Evolutionary conservation across 2,329 filamentous ascomycete genomes (phyloP).

Genomic region (Monosporascus sp.): DNA sequence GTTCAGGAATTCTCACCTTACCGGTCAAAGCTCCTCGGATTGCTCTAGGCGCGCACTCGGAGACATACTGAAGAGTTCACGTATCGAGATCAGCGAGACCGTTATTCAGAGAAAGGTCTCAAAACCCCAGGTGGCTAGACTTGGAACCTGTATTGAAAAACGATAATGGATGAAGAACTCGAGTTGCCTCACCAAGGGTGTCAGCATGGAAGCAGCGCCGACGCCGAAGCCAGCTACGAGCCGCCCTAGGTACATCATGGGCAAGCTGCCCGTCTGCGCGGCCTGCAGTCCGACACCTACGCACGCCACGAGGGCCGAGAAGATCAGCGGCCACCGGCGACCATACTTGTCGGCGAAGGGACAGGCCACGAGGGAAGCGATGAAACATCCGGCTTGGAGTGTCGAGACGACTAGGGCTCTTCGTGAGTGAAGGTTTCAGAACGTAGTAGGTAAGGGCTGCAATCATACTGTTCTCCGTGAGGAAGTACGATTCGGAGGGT

Average conservation of each 20-base stretch:
- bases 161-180: not conserved
- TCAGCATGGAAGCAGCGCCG: slow-evolving; percentile 42
- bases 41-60: slow-evolving; percentile 44
- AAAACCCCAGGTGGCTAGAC: too few species aligned
- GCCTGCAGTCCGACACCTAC: slow-evolving; percentile 61
- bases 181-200: slow-evolving; percentile 22
- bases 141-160: not conserved
- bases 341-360: slow-evolving; percentile 45
- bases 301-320: slow-evolving; percentile 50
- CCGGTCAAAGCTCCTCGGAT: slow-evolving; percentile 45
- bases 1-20: slow-evolving; percentile 11
- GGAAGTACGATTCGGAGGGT: slow-evolving; percentile 29
- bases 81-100: not conserved
- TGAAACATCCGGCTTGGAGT: slow-evolving; percentile 63
- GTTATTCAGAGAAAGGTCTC: not conserved
- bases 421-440: not conserved
- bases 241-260: slow-evolving; percentile 61
- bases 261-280: slow-evolving; percentile 52
- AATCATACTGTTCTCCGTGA: slow-evolving; percentile 48
- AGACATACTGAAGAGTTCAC: slow-evolving; percentile 29
- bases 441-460: not conserved
- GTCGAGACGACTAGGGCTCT: slow-evolving; percentile 51
- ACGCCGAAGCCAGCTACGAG: slow-evolving; percentile 45
- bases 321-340: slow-evolving; percentile 48
- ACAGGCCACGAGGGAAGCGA: slow-evolving; percentile 47